Evolutionary conservation across 306 rosid genomes (phyloP).

Genomic region (Albizia julibrissin): DNA sequence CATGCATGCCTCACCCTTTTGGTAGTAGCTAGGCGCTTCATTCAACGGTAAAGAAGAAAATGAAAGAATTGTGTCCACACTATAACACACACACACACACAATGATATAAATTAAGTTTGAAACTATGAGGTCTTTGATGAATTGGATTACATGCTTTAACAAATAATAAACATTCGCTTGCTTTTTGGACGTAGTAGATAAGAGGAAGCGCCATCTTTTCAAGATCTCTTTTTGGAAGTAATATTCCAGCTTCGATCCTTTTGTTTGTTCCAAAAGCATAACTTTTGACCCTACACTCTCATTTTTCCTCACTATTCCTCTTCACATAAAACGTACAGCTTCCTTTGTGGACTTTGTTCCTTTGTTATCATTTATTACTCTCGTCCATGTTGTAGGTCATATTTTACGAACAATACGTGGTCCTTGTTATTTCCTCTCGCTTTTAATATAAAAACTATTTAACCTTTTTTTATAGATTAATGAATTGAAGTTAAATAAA

Average conservation of each 20-base stretch:
- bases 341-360: slow-evolving; percentile 17
- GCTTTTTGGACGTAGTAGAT: slow-evolving; percentile 42
- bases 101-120: neutral
- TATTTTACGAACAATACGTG: too few relatives aligned
- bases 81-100: neutral
- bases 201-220: slow-evolving; percentile 27
- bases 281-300: slow-evolving; percentile 45
- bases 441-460: too few relatives aligned
- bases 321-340: neutral
- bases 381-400: too few relatives aligned
- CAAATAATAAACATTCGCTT: slow-evolving; percentile 19
- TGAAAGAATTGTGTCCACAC: neutral
- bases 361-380: neutral
- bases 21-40: slow-evolving; percentile 22
- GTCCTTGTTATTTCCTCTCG: rapidly evolving
- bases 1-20: neutral
- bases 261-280: slow-evolving; percentile 33
- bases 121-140: neutral
- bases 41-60: neutral
- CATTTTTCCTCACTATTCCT: slow-evolving; percentile 17
- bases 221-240: slow-evolving; percentile 20
- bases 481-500: too few relatives aligned
- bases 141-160: neutral
- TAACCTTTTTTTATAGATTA: too few relatives aligned
- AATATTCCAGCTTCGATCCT: slow-evolving; percentile 43